Evolutionary conservation across 176 grass and related monocot species (phyloP).

Genomic region (Avena atlantica): DNA sequence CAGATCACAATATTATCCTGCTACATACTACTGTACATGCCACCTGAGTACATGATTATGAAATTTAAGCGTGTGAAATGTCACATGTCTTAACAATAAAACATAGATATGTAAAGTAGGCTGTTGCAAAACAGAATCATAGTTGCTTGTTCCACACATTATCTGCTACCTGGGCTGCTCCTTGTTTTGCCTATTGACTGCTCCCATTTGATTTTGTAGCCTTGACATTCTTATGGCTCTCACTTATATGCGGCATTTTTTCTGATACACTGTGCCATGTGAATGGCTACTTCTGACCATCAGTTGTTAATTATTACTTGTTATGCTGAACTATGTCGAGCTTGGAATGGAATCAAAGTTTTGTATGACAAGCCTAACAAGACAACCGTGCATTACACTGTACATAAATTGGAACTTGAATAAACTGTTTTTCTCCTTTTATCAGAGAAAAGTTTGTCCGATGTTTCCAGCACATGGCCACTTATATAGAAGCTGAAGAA

Average conservation of each 20-base stretch:
- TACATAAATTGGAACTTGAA: slow-evolving; percentile 10
- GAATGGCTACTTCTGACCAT: neutral
- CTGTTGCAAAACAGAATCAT: neutral
- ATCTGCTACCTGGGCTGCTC: neutral
- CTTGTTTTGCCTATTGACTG: neutral
- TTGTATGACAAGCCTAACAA: neutral
- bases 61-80: neutral
- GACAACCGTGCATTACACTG: neutral
- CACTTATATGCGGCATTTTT: neutral
- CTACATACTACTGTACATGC: neutral
- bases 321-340: neutral
- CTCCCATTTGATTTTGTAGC: neutral
- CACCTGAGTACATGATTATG: slow-evolving; percentile 9
- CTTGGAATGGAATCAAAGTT: neutral
- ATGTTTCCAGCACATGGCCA: neutral
- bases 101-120: neutral
- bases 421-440: neutral
- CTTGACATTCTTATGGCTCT: neutral
- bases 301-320: neutral
- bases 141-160: neutral
- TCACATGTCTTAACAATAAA: neutral
- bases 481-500: slow-evolving; percentile 17
- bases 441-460: neutral
- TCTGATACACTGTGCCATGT: neutral
- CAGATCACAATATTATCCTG: neutral